Conservation (phyloP, 2,329 filamentous ascomycete species). For the Sarocladiaceae sp. region DNA sequence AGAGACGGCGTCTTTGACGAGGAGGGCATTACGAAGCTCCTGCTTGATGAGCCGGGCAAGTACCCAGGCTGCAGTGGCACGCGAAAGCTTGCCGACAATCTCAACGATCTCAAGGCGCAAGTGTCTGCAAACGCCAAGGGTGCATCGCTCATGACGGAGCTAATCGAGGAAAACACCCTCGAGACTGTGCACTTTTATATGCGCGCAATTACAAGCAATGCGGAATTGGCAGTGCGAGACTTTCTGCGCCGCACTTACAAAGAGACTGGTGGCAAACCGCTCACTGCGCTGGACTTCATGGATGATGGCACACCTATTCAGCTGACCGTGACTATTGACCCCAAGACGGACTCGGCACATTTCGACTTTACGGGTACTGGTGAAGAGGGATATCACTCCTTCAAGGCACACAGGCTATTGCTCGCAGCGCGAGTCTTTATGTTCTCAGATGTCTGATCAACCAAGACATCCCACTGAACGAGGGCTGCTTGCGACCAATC, state of each 20-base stretch:
- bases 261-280: conserved; percentile 9
- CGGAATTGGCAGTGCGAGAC: conserved; percentile 23
- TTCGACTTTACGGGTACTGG: conserved; percentile 45
- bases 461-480: conserved; percentile 29
- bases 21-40: conserved; percentile 64
- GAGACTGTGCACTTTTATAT: conserved; percentile 62
- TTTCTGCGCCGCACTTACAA: conserved; percentile 7
- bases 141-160: conserved; percentile 65
- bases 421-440: conserved; percentile 21
- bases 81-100: conserved; percentile 74
- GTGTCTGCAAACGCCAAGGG: conserved; percentile 85
- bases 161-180: conserved; percentile 71
- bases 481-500: conserved; percentile 44
- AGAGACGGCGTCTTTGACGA: conserved; percentile 76
- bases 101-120: conserved; percentile 83
- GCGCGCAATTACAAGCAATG: conserved; percentile 36
- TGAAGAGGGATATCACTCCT: conserved; percentile 20
- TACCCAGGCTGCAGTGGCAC: conserved; percentile 76
- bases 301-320: conserved; percentile 79
- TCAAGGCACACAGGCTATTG: conserved; percentile 19
- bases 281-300: conserved; percentile 12
- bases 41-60: conserved; percentile 67
- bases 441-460: conserved; percentile 27
- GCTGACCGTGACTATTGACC: conserved; percentile 71
- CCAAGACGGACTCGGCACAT: conserved; percentile 66